Conservation (phyloP, 345 rosid species). For the Ceriops decandra region DNA sequence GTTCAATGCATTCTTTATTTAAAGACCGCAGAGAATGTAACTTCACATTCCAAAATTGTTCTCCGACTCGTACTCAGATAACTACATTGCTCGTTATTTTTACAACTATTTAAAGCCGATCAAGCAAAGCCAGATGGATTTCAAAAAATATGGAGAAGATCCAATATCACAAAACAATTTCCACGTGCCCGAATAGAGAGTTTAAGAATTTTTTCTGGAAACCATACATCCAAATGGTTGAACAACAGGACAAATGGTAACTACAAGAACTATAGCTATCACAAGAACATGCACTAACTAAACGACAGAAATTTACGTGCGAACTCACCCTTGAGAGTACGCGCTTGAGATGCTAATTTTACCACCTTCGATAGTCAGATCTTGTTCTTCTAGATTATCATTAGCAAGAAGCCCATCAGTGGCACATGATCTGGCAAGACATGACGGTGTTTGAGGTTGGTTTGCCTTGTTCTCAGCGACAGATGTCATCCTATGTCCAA, state of each 20-base stretch:
- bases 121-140: neutral
- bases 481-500: conserved; percentile 34
- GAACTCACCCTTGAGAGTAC: conserved; percentile 80
- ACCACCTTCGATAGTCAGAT: conserved; percentile 60
- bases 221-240: too few relatives aligned
- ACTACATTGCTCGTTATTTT: too few relatives aligned
- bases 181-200: neutral
- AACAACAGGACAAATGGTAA: too few relatives aligned
- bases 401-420: conserved; percentile 35
- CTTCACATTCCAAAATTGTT: too few relatives aligned
- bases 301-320: neutral
- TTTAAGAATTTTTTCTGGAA: neutral
- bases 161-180: neutral
- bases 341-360: conserved; percentile 76
- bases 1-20: neutral
- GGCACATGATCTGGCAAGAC: conserved; percentile 26
- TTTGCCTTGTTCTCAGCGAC: conserved; percentile 33
- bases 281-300: too few relatives aligned
- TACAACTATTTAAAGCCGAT: neutral
- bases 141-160: neutral
- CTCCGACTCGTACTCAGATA: too few relatives aligned
- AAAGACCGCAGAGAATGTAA: neutral
- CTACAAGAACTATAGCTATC: too few relatives aligned
- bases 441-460: conserved; percentile 31
- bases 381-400: conserved; percentile 49